Percentiles rank a stretch among this genome's conserved stretches.
Conservation (phyloP, 2,329 filamentous ascomycete species). For the Zopfia rhizophila region DNA sequence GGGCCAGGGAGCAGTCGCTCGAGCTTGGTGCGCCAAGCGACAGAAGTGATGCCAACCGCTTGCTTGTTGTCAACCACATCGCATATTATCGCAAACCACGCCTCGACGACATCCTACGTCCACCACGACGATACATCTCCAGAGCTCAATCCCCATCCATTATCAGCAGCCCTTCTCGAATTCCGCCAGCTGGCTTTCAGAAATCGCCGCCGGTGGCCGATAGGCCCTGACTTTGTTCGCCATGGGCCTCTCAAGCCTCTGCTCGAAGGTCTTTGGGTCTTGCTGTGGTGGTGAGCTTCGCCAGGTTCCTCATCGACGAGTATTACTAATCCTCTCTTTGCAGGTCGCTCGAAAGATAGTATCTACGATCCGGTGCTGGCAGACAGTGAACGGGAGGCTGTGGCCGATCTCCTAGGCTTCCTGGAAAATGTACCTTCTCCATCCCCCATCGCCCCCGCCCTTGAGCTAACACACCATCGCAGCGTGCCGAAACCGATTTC, state of each 20-base stretch:
- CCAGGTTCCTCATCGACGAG: slow-evolving; percentile 3
- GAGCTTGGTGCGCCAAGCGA: too few relatives aligned
- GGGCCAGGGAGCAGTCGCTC: too few relatives aligned
- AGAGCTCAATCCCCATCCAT: not conserved
- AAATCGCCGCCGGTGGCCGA: slow-evolving; percentile 29
- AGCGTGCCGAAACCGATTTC: slow-evolving; percentile 98
- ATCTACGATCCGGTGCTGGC: slow-evolving; percentile 74
- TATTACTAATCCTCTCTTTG: slow-evolving; percentile 29
- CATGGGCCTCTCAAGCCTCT: slow-evolving; percentile 51
- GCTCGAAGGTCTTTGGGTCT: slow-evolving; percentile 47
- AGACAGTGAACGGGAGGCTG: slow-evolving; percentile 95
- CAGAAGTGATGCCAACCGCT: too few relatives aligned
- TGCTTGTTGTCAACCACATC: slow-evolving; percentile 16
- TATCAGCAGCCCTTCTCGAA: not conserved
- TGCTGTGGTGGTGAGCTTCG: slow-evolving; percentile 51
- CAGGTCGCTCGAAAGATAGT: slow-evolving; percentile 59
- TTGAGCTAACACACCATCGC: slow-evolving; percentile 46
- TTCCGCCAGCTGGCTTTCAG: slow-evolving; percentile 18
- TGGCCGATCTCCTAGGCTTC: slow-evolving; percentile 93
- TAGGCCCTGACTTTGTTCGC: slow-evolving; percentile 39
- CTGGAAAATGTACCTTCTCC: slow-evolving; percentile 81
- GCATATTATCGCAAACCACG: slow-evolving; percentile 22
- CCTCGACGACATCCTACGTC: slow-evolving; percentile 23
- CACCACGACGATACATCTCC: not conserved
- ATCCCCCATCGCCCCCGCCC: slow-evolving; percentile 29